Base-by-base conservation (phyloP, 1,139 yeast genomes). In the Pichia inconspicua region DNA sequence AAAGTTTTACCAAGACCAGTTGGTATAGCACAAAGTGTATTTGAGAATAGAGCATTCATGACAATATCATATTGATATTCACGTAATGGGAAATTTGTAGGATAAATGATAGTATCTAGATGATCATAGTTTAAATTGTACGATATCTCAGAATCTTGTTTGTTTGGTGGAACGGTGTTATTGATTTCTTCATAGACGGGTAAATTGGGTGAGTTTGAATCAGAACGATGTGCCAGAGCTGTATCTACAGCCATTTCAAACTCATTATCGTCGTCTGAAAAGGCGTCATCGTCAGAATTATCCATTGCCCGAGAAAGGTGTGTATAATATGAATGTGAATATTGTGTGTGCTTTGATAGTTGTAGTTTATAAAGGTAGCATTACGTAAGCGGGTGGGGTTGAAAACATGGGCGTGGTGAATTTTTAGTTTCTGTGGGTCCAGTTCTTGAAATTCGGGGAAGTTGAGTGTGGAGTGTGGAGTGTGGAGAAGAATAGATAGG, bases 1-100 rank as follows among this genome's bases (percentile, higher is more conserved):
- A 94, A 89, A 0, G 99, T 94, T 66, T 94, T 94, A 43, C 99
- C 99, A 64, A 90, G 73, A 56, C 99, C 99, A 0, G 99, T 94
- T 0, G 99, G 99, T 28, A 94, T 75, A 0, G 97, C 96, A 58
- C 95, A 92, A 40, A 94, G 69, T 4, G 84, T 65, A 61, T 94
- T 94, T 54, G 82, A 74, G 59, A 77, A 81, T 44, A 94, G 69
- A 0, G 97, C 83, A 49, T 79, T 75, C 45, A 73, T 71, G 3
- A 89, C 89, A 51, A 92, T 89, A 54, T 82, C 82, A 62, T 74
- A 80, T 67, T 94, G 99, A 62, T 94, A 94, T 53, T 87, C 95
- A 59, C 99, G 77, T 1, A 84, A 71, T 52, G 86, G 86, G 54
- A 79, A 77, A 61, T 92, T 92, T 1, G 89, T 81, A 0, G 99